A percentile compares a stretch with the other conserved stretches of the same genome.
These are phyloP conservation scores for Paramecium tetraurelia DNA, from an alignment of 73 alveolate genomes.

Conservation along the genomic window DNA sequence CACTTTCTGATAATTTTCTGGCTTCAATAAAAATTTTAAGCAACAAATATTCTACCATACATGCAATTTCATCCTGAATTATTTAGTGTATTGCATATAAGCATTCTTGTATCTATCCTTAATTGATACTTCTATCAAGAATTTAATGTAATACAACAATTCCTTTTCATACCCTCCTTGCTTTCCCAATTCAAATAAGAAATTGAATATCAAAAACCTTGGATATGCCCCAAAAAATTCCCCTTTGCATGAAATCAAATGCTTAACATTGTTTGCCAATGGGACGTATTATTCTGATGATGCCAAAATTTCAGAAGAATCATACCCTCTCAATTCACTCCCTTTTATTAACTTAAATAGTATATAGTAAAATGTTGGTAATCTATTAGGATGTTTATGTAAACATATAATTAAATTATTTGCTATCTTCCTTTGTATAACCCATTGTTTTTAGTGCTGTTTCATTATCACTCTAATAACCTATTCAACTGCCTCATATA, in stretches of 20 bases:
- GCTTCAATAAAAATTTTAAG: slow-evolving; percentile 1
- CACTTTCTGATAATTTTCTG: neutral
- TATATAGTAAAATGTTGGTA: neutral
- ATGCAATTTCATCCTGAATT: slow-evolving; percentile 35
- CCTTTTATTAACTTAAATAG: slow-evolving; percentile 44
- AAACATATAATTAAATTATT: slow-evolving; percentile 31
- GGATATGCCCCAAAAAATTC: slow-evolving; percentile 64
- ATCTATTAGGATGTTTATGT: slow-evolving; percentile 4
- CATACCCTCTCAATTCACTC: slow-evolving; percentile 61
- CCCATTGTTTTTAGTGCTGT: slow-evolving; percentile 44
- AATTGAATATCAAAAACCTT: slow-evolving; percentile 25
- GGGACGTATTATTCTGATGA: slow-evolving; percentile 45
- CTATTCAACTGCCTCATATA: neutral
- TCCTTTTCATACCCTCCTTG: neutral
- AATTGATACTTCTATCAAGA: neutral
- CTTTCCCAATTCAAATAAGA: slow-evolving; percentile 11
- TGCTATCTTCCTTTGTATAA: slow-evolving; percentile 41
- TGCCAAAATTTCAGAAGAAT: slow-evolving; percentile 2
- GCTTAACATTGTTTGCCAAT: slow-evolving; percentile 50
- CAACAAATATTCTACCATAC: neutral
- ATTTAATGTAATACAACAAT: neutral
- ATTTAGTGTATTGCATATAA: slow-evolving; percentile 52
- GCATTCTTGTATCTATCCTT: slow-evolving; percentile 21
- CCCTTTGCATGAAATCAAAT: neutral
- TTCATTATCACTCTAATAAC: neutral